These are phyloP conservation scores for Phytomonas francai DNA, from an alignment of 208 protist genomes.

Conservation along the genomic window DNA sequence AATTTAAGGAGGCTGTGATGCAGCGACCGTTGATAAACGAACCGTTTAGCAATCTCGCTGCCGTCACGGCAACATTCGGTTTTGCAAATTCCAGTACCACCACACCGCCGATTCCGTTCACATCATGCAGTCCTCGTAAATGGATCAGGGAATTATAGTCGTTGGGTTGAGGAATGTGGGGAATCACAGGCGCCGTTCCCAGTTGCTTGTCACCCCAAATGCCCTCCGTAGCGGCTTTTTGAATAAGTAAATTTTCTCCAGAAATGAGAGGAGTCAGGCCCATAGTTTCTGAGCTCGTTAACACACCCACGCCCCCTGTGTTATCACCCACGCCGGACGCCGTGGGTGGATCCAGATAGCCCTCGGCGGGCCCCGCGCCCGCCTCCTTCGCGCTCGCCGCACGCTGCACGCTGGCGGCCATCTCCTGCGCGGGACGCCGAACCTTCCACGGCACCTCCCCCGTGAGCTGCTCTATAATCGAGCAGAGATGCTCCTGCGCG, in stretches of 20 bases:
- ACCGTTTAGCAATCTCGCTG: slow-evolving; percentile 46
- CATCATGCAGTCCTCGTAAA: slow-evolving; percentile 40
- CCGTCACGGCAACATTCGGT: slow-evolving; percentile 20
- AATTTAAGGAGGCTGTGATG: slow-evolving; percentile 43
- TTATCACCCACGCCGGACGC: neutral
- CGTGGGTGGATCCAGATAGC: neutral
- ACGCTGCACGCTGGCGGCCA: slow-evolving; percentile 6
- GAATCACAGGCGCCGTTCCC: too few relatives aligned
- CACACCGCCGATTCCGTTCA: slow-evolving; percentile 48
- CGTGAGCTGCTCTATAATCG: slow-evolving; percentile 50
- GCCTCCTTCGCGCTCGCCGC: neutral
- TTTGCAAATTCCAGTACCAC: slow-evolving; percentile 49
- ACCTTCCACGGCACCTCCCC: slow-evolving; percentile 31
- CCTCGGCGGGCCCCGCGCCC: neutral
- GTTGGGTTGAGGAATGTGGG: too few relatives aligned
- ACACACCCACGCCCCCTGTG: neutral
- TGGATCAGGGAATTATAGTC: slow-evolving; percentile 9
- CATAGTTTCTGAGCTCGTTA: neutral
- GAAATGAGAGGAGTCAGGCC: too few relatives aligned
- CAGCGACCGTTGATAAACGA: slow-evolving; percentile 57
- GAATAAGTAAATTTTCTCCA: too few relatives aligned
- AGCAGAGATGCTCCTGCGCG: slow-evolving; percentile 33
- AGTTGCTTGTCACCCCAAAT: too few relatives aligned
- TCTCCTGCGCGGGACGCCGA: slow-evolving; percentile 47
- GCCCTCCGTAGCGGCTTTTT: too few relatives aligned